These are phyloP conservation scores for Paramecium sonneborni DNA, from an alignment of 73 alveolate genomes.

Conservation along the genomic window DNA sequence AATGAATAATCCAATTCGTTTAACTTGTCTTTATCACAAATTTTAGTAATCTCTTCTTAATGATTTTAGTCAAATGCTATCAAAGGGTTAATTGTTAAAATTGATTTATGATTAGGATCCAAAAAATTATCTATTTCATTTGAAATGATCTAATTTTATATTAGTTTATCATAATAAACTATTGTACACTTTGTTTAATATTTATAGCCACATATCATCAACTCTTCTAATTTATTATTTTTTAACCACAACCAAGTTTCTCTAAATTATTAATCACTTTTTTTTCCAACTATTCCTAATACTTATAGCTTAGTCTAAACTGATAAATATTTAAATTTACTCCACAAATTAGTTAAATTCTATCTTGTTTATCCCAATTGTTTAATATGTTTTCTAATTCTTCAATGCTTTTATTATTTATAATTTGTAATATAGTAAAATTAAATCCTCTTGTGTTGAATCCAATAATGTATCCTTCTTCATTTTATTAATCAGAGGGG, in stretches of 20 bases:
- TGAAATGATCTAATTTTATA: background rate
- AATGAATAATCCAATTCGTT: conserved; percentile 49
- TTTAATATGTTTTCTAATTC: conserved; percentile 1
- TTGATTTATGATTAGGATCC: background rate
- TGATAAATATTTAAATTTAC: background rate
- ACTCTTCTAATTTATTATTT: conserved; percentile 46
- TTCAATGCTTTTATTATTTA: background rate
- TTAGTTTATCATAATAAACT: background rate
- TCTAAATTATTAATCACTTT: background rate
- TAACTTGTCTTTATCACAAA: conserved; percentile 22
- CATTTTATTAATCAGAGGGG: conserved; percentile 20
- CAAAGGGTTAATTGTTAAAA: background rate
- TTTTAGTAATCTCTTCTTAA: background rate
- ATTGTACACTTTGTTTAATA: conserved; percentile 57
- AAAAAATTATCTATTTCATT: background rate
- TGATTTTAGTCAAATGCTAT: background rate
- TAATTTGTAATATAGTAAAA: conserved; percentile 48
- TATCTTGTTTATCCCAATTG: conserved; percentile 46
- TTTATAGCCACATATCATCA: conserved; percentile 62
- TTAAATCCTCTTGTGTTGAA: conserved; percentile 63
- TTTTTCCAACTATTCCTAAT: conserved; percentile 54
- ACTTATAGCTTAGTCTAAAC: conserved; percentile 20
- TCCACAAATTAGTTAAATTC: conserved; percentile 34
- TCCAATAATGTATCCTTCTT: conserved; percentile 66
- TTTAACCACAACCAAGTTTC: conserved; percentile 47